phyloP scores from a whole-genome alignment of 148 eudicot species.

The Rhododendron ferrugineum region DNA sequence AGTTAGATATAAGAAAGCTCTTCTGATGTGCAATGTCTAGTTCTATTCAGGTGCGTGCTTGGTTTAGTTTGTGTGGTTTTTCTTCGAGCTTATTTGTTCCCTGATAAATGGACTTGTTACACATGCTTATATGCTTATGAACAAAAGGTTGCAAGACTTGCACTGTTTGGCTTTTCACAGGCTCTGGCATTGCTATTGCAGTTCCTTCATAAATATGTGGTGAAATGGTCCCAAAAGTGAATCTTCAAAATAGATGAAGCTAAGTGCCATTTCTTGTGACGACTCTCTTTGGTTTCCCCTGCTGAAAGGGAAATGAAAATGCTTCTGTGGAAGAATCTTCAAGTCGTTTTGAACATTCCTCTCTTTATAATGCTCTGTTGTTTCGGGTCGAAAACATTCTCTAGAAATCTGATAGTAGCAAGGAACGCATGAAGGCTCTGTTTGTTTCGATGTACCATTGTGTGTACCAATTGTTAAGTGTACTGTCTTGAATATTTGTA shows the following conservation, averaged over 20 bases:
- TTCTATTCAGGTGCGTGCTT: neutral
- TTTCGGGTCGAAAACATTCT: neutral
- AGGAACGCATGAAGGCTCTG: no score
- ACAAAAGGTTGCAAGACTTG: neutral
- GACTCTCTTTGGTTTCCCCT: neutral
- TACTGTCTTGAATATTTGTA: no score
- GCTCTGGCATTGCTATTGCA: neutral
- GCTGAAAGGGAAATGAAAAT: neutral
- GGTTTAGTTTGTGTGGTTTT: neutral
- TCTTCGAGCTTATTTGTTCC: neutral
- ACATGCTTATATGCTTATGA: neutral
- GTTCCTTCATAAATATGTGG: neutral
- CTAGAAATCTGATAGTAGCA: neutral
- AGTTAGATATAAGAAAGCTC: slow-evolving; percentile 7
- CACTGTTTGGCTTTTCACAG: neutral
- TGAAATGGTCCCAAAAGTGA: neutral
- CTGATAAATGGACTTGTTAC: neutral
- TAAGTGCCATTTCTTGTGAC: neutral
- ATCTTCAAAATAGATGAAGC: neutral
- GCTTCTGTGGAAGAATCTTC: neutral
- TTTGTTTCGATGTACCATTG: no score
- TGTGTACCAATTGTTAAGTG: no score
- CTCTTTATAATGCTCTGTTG: neutral
- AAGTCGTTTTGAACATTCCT: neutral
- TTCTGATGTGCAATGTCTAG: slow-evolving; percentile 4